Evolutionary conservation across 805 yeast genomes (phyloP), one percentile per base, ranked within the genome.

Genomic region (Starmerella cellae): DNA sequence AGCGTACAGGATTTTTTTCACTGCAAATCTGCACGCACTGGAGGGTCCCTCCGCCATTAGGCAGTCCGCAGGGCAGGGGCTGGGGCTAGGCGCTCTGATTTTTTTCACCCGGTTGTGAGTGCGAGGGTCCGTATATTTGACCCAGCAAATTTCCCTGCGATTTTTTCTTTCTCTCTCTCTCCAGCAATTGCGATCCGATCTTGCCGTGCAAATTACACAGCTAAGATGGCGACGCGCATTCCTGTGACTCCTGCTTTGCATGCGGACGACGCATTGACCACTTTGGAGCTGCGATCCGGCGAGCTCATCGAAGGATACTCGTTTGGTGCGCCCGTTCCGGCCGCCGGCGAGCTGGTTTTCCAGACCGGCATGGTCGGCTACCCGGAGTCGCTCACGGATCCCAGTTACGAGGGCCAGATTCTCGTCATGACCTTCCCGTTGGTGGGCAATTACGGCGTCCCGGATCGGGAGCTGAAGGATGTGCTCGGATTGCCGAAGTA

Each of bases 311-410:
- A 84, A 66, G 98, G 98, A 66, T 84, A 81, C 68, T 88, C 97
- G 18, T 91, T 91, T 58, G 98, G 98, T 71, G 95, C 97, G 43
- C 79, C 79, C 49, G 75, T 71, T 47, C 63, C 94, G 21, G 75
- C 77, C 44, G 93, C 97, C 44, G 98, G 98, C 73, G 98, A 91
- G 68, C 75, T 93, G 56, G 98, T 91, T 47, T 91, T 91, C 76
- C 97, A 93, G 67, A 91, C 98, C 50, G 97, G 98, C 70, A 87
- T 91, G 95, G 97, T 91, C 55, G 98, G 98, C 49, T 91, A 91
- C 63, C 98, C 97, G 33, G 98, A 91, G 66, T 78, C 96, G 41
- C 75, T 91, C 63, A 85, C 98, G 32, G 98, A 91, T 66, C 98
- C 98, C 47, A 91, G 97, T 35, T 91, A 91, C 65, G 87, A 82